A percentile compares a stretch with the other conserved stretches of the same genome.
Evolutionary conservation across 768 basidiomycete genomes (phyloP).

Genomic region (Boletellus ananiceps): DNA sequence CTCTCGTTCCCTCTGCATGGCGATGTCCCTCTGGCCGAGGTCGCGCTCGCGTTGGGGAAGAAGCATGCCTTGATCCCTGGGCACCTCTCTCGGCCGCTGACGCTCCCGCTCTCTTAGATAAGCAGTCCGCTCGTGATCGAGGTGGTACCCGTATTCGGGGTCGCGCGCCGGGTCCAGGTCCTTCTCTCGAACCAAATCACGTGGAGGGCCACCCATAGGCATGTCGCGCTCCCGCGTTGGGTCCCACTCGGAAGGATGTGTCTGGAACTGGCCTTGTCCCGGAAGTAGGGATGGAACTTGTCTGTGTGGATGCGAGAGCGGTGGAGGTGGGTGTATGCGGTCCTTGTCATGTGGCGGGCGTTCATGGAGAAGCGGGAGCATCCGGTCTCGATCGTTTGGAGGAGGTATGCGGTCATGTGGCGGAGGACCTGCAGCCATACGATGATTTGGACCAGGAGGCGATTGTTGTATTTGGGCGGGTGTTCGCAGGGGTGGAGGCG

Average conservation of each 20-base stretch:
- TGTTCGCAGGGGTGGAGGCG: slow-evolving; percentile 11
- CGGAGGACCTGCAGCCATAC: slow-evolving; percentile 16
- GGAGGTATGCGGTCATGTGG: slow-evolving; percentile 24
- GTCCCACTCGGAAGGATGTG: slow-evolving; percentile 28
- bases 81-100: slow-evolving; percentile 15
- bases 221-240: slow-evolving; percentile 25
- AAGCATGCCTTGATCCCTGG: slow-evolving; percentile 17
- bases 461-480: slow-evolving; percentile 19
- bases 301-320: slow-evolving; percentile 19
- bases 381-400: slow-evolving; percentile 24
- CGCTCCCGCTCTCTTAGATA: slow-evolving; percentile 25
- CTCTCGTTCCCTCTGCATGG: slow-evolving; percentile 25
- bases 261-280: slow-evolving; percentile 31
- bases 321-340: slow-evolving; percentile 27
- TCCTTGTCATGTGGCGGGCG: slow-evolving; percentile 22
- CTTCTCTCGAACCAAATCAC: slow-evolving; percentile 23
- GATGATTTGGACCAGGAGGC: slow-evolving; percentile 22
- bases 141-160: slow-evolving; percentile 20
- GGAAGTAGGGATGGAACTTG: slow-evolving; percentile 20
- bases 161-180: slow-evolving; percentile 24
- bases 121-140: slow-evolving; percentile 18
- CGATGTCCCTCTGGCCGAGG: slow-evolving; percentile 18
- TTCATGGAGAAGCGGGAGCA: slow-evolving; percentile 21
- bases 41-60: slow-evolving; percentile 25
- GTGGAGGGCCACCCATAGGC: slow-evolving; percentile 18